Conservation (phyloP, 2,329 filamentous ascomycete genomes). For the Escovopsis sp. region DNA sequence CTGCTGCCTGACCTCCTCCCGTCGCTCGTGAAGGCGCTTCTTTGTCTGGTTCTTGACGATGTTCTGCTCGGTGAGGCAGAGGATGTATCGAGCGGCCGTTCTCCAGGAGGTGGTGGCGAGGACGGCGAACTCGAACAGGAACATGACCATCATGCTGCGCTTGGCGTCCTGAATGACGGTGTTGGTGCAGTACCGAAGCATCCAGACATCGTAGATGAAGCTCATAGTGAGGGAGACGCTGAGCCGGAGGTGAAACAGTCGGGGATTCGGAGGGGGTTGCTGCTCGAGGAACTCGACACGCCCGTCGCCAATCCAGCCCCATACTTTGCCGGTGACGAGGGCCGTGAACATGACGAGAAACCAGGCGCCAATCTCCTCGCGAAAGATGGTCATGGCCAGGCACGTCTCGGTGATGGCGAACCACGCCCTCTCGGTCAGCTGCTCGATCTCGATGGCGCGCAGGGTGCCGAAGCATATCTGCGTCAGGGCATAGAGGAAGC, state of each 20-base stretch:
- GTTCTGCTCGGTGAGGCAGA: conserved; percentile 63
- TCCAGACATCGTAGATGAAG: conserved; percentile 61
- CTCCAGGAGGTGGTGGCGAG: conserved; percentile 67
- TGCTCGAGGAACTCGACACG: conserved; percentile 90
- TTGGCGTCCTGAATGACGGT: conserved; percentile 75
- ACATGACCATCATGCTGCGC: conserved; percentile 99
- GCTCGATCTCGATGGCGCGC: conserved; percentile 88
- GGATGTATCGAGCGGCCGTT: conserved; percentile 61
- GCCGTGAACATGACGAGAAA: conserved; percentile 94
- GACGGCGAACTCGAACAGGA: conserved; percentile 92
- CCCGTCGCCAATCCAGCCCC: conserved; percentile 96
- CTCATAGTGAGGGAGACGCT: conserved; percentile 66
- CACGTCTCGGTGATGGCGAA: conserved; percentile 95
- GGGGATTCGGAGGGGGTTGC: conserved; percentile 78
- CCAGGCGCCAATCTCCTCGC: conserved; percentile 87
- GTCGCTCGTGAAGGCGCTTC: conserved; percentile 51
- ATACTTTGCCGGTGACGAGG: conserved; percentile 86
- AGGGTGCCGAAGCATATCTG: conserved; percentile 81
- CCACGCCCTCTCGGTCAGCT: conserved; percentile 95
- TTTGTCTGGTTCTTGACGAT: conserved; percentile 63
- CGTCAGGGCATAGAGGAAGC: conserved; percentile 75
- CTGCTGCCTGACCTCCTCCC: conserved; percentile 50
- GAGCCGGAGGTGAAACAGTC: conserved; percentile 73
- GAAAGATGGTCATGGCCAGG: conserved; percentile 94
- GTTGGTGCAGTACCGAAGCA: conserved; percentile 68